A percentile compares a stretch with the other conserved stretches of the same genome.
phyloP scores from a whole-genome alignment of 1,139 yeast species.

The Candida pseudoviswanathii region DNA sequence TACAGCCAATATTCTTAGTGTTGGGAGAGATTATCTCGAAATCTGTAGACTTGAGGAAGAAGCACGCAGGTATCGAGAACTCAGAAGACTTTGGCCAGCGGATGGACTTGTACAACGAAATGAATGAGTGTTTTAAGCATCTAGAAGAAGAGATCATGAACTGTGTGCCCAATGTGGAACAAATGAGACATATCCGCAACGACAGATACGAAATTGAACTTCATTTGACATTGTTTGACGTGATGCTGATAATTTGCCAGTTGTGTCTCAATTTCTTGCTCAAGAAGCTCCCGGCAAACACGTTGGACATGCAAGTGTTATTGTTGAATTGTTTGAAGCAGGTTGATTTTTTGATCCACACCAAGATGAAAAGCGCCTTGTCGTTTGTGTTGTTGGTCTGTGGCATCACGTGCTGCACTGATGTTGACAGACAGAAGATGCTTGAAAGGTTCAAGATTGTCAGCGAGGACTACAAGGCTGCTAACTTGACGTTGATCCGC shows the following conservation, averaged over 20 bases:
- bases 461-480: constrained; percentile 26
- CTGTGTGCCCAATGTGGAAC: constrained; percentile 27
- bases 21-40: constrained; percentile 45
- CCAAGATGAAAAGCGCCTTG: constrained; percentile 28
- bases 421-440: constrained; percentile 27
- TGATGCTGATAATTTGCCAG: constrained; percentile 29
- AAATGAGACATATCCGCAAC: constrained; percentile 20
- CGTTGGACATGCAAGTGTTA: constrained; percentile 32
- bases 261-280: constrained; percentile 30
- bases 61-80: constrained; percentile 7
- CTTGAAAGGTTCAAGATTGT: constrained; percentile 24
- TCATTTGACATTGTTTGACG: constrained; percentile 30
- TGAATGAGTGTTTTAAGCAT: constrained; percentile 18
- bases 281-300: constrained; percentile 26
- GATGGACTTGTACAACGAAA: constrained; percentile 20
- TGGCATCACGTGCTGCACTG: constrained; percentile 33
- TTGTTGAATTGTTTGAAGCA: constrained; percentile 23
- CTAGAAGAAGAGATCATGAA: constrained; percentile 21
- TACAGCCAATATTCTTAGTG: constrained; percentile 41
- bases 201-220: constrained; percentile 15
- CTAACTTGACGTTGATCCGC: constrained; percentile 29
- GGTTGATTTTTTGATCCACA: constrained; percentile 24
- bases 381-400: constrained; percentile 36
- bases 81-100: constrained; percentile 11
- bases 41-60: constrained; percentile 23